Conservation (phyloP, 2,329 filamentous ascomycete genomes). For the Phaeosphaeriaceae sp. region DNA sequence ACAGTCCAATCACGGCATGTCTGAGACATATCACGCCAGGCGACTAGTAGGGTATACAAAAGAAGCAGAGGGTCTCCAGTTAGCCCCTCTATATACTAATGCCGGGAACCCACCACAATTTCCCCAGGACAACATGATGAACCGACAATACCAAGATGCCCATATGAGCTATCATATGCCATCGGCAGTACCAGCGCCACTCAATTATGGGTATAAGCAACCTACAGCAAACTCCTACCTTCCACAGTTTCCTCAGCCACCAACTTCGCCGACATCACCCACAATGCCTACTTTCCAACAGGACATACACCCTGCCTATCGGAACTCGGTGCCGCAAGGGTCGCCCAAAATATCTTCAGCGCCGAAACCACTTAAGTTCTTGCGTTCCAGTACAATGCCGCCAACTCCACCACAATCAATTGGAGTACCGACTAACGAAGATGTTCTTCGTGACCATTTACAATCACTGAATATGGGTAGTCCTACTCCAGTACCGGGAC, state of each 20-base stretch:
- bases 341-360: background rate
- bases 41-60: slow-evolving; percentile 3
- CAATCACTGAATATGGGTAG: slow-evolving; percentile 13
- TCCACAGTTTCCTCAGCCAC: slow-evolving; percentile 4
- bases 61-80: slow-evolving; percentile 16
- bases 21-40: slow-evolving; percentile 2
- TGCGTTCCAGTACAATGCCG: slow-evolving; percentile 10
- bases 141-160: slow-evolving; percentile 2
- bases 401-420: slow-evolving; percentile 22
- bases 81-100: background rate
- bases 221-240: background rate
- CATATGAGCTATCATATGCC: slow-evolving; percentile 1
- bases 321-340: background rate
- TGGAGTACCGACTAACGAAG: slow-evolving; percentile 14
- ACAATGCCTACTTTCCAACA: background rate
- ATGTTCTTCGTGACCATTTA: slow-evolving; percentile 17
- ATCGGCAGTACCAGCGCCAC: slow-evolving; percentile 1
- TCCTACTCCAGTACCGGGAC: slow-evolving; percentile 3
- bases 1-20: background rate
- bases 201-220: slow-evolving; percentile 6
- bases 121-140: slow-evolving; percentile 1
- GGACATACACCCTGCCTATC: background rate
- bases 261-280: slow-evolving; percentile 1
- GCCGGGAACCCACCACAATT: slow-evolving; percentile 2
- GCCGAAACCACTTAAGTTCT: slow-evolving; percentile 18